Evolutionary conservation across 2,329 filamentous ascomycete genomes (phyloP).

Genomic region (Colletotrichum filicis): DNA sequence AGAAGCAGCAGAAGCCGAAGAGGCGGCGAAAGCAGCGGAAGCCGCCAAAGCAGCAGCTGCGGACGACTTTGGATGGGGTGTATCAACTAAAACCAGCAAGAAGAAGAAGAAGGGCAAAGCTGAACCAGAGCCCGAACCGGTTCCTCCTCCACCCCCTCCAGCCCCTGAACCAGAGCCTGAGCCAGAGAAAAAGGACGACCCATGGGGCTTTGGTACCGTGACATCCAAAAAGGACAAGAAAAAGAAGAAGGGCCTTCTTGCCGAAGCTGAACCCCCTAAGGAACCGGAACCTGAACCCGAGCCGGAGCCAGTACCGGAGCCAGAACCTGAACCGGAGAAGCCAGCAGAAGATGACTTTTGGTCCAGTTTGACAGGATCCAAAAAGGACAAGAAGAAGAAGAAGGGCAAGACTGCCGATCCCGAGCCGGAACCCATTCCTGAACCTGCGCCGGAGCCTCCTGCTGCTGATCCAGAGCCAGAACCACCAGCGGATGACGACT

Average conservation of each 20-base stretch:
- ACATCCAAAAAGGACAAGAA: slow-evolving; percentile 51
- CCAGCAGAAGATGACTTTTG: slow-evolving; percentile 44
- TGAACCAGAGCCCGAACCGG: slow-evolving; percentile 28
- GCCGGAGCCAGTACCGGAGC: slow-evolving; percentile 40
- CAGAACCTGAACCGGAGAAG: slow-evolving; percentile 37
- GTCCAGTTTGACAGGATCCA: slow-evolving; percentile 42
- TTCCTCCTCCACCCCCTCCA: slow-evolving; percentile 27
- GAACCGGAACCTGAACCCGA: slow-evolving; percentile 37
- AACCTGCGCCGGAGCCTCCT: slow-evolving; percentile 26
- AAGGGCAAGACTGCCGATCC: slow-evolving; percentile 39
- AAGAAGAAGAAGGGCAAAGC: slow-evolving; percentile 44
- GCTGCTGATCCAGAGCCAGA: slow-evolving; percentile 37
- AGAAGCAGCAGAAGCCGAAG: slow-evolving; percentile 32
- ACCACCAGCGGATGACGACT: slow-evolving; percentile 38
- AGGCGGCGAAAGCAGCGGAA: slow-evolving; percentile 28
- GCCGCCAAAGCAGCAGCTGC: slow-evolving; percentile 36
- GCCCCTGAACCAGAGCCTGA: slow-evolving; percentile 40
- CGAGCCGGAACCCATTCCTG: slow-evolving; percentile 9
- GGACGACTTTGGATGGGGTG: slow-evolving; percentile 34
- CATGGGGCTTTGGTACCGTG: slow-evolving; percentile 37
- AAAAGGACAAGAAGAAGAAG: slow-evolving; percentile 49
- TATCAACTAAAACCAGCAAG: slow-evolving; percentile 41
- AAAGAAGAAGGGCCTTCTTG: slow-evolving; percentile 45
- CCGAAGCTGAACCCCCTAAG: slow-evolving; percentile 36
- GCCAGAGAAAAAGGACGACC: slow-evolving; percentile 36